Evolutionary conservation across 2,329 filamentous ascomycete species (phyloP).

Genomic region (Paracamarosporium sp.): DNA sequence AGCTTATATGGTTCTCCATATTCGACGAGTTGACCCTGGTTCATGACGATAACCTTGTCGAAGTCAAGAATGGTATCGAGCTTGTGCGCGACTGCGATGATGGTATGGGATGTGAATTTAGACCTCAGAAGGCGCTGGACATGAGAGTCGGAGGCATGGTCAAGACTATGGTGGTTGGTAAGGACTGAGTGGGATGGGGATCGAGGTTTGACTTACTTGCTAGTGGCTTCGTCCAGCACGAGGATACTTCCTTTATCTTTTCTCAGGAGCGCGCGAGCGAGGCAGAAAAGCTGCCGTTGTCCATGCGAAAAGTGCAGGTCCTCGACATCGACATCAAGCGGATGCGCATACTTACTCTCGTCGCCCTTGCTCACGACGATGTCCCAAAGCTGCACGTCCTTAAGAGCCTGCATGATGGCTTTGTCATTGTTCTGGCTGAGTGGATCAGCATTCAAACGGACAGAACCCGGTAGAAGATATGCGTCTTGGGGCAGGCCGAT

Average conservation of each 20-base stretch:
- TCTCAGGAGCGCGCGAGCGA: constrained; percentile 64
- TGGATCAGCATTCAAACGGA: constrained; percentile 60
- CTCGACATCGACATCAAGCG: constrained; percentile 38
- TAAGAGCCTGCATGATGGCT: constrained; percentile 52
- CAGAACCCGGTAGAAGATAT: constrained; percentile 55
- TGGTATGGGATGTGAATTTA: constrained; percentile 63
- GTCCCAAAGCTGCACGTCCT: constrained; percentile 55
- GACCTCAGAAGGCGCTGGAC: constrained; percentile 65
- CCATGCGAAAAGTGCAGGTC: constrained; percentile 51
- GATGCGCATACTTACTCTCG: constrained; percentile 38
- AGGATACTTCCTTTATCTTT: constrained; percentile 32
- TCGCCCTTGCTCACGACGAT: constrained; percentile 44
- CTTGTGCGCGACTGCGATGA: constrained; percentile 65
- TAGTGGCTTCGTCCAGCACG: constrained; percentile 43
- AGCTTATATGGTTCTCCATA: constrained; percentile 38
- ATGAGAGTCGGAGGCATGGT: constrained; percentile 62
- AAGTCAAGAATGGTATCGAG: constrained; percentile 63
- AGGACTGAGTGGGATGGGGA: not conserved
- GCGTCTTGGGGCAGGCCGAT: constrained; percentile 60
- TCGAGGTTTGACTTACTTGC: constrained; percentile 27
- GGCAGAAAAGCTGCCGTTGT: constrained; percentile 69
- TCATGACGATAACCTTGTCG: constrained; percentile 60
- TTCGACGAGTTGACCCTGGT: constrained; percentile 58
- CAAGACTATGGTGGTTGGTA: constrained; percentile 53
- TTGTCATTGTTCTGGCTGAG: constrained; percentile 43